Percentiles rank a stretch among this genome's conserved stretches.
phyloP scores from a whole-genome alignment of 495 filamentous ascomycete genomes.

The Aspergillus biplanus region DNA sequence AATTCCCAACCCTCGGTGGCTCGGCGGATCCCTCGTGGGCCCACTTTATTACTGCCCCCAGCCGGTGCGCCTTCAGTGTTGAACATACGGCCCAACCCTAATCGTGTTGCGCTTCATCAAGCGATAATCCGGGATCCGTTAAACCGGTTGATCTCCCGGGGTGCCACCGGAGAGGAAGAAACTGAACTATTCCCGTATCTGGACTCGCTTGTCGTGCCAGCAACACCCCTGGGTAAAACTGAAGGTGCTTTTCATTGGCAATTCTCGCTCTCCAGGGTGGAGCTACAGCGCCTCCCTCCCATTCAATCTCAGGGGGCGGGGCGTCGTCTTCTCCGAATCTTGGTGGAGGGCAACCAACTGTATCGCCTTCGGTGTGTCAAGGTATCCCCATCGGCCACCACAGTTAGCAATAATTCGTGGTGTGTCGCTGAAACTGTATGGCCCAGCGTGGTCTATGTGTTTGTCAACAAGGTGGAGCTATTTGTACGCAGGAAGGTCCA shows the following conservation, averaged over 20 bases:
- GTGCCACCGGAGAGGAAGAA: conserved; percentile 22
- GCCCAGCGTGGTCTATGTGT: conserved; percentile 72
- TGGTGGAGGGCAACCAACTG: conserved; percentile 35
- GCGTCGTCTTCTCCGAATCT: conserved; percentile 21
- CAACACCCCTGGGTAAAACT: conserved; percentile 33
- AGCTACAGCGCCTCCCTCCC: conserved; percentile 27
- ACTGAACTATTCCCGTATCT: conserved; percentile 51
- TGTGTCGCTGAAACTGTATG: conserved; percentile 63
- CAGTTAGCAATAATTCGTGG: conserved; percentile 56
- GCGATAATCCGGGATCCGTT: conserved; percentile 58
- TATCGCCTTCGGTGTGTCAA: conserved; percentile 52
- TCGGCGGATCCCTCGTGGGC: not conserved
- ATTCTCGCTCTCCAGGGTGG: conserved; percentile 29
- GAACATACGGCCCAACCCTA: conserved; percentile 46
- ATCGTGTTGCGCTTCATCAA: conserved; percentile 58
- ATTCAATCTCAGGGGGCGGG: conserved; percentile 11
- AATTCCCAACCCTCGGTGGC: not conserved
- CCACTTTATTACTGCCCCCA: conserved; percentile 35
- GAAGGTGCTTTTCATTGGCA: conserved; percentile 33
- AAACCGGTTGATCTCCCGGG: conserved; percentile 35
- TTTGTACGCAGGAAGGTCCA: conserved; percentile 65
- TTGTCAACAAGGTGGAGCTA: conserved; percentile 64
- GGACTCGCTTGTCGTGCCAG: conserved; percentile 43
- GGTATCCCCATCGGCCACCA: conserved; percentile 20
- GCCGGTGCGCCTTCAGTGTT: conserved; percentile 35